Percentiles rank a stretch among this genome's conserved stretches.
These are phyloP conservation scores for Penicillium goetzii DNA, from an alignment of 495 filamentous ascomycete species.

Conservation along the genomic window DNA sequence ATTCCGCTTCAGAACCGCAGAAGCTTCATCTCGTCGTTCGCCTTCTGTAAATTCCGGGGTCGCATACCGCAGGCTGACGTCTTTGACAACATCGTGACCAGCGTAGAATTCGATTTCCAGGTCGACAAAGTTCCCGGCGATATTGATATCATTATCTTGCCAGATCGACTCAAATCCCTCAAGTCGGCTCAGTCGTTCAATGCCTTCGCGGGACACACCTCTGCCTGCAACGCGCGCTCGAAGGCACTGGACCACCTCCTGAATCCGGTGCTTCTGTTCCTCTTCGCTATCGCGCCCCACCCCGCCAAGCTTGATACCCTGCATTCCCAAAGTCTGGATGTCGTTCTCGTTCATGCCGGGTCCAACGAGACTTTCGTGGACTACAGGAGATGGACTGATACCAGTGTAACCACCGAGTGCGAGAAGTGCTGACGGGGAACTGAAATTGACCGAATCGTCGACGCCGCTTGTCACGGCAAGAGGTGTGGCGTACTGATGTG, in stretches of 20 bases:
- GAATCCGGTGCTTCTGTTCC: conserved; percentile 58
- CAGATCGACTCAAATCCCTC: conserved; percentile 76
- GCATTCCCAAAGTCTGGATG: conserved; percentile 50
- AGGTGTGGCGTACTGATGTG: conserved; percentile 50
- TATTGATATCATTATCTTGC: conserved; percentile 68
- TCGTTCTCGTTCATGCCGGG: conserved; percentile 49
- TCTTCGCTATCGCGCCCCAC: conserved; percentile 52
- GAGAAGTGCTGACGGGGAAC: conserved; percentile 50
- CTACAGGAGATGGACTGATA: conserved; percentile 48
- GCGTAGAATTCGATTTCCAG: conserved; percentile 55
- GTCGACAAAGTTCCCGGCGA: conserved; percentile 67
- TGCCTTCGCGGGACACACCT: conserved; percentile 75
- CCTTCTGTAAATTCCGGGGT: conserved; percentile 50
- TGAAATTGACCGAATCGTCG: conserved; percentile 51
- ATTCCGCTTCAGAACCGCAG: conserved; percentile 55
- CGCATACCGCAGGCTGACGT: conserved; percentile 51
- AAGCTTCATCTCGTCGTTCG: conserved; percentile 48
- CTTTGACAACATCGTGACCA: conserved; percentile 48
- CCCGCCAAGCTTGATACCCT: conserved; percentile 44
- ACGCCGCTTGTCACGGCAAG: conserved; percentile 39
- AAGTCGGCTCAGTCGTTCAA: conserved; percentile 74
- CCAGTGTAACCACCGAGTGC: conserved; percentile 49
- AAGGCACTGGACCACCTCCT: conserved; percentile 48
- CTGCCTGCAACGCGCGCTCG: conserved; percentile 48
- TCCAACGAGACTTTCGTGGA: conserved; percentile 45